Base-by-base conservation (phyloP, 2,329 filamentous ascomycete genomes). In the Ceratocystis variospora region DNA sequence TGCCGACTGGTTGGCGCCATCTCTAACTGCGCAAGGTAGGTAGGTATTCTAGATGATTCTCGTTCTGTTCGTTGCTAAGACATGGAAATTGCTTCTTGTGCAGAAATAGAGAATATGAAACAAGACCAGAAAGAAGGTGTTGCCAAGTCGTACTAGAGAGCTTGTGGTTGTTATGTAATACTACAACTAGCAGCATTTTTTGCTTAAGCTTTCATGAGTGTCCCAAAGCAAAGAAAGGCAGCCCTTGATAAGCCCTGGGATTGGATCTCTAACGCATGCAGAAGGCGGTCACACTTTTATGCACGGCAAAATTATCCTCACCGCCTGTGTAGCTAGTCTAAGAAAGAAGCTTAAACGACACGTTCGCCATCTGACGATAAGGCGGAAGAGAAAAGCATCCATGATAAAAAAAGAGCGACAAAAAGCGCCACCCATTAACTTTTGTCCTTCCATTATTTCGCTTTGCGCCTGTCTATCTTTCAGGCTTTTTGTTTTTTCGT, bases 341-440 rank as follows among this genome's bases (percentile, higher is more conserved):
- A 33, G 53, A 66, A 33, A 25, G 63, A 57, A 61, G 33, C 59
- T 67, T 67, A 67, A 57, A 67, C 66, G 66, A 67, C 66, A 67
- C 66, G 66, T 67, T 67, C 66, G 57, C 53, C 62, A 61, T 66
- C 45, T 48, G 37, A 55, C 33, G n/a, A 57, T 37, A 64, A 57
- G 53, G 53, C 53, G 33, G 33, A 12, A 37, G 10, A 37, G 33
- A 37, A 31, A 33, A 33, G 17, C 53, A 19, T 31, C n/a, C 53
- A 31, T 31, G 28, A 57, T 57, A 57, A n/a, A 22, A 2, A 19
- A 57, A 33, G 50, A 57, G 33, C 5, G 25, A 7, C 5, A 57
- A 25, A 57, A 33, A 57, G 53, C 28, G 25, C n/a, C 25, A 17
- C 53, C 12, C 25, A 22, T 57, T 33, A 12, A 31, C 28, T 57